Evolutionary conservation across 2,329 filamentous ascomycete genomes (phyloP), one percentile per base, ranked within the genome.

Genomic region (Penicillium capsulatum): DNA sequence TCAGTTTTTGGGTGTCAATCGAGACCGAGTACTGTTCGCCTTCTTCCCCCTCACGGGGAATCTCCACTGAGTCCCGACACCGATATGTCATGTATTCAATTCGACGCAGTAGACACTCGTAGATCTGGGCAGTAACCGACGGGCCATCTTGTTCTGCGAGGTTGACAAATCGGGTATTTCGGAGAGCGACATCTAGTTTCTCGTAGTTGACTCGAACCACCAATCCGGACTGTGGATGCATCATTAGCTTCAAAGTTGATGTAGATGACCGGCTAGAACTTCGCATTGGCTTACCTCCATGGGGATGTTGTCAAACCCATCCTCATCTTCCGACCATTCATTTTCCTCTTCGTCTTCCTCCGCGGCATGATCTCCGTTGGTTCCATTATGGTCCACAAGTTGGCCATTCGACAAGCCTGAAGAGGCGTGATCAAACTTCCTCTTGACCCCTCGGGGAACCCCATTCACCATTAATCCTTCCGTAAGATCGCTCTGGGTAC

Each of bases 171-270:
- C 81, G 79, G 48, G 83, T 77, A 54, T 88, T 95, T 40, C 91
- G 86, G 47, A 95, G 73, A 34, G 86, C 81, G 7, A 96, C 86
- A 5, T 83, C 72, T 43, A 88, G 86, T 63, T 91, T 94, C 40
- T 90, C 84, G 56, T 87, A 83, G 59, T 95, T 96, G 38, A 96
- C 73, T 17, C 83, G 80, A 34, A 97, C 72, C 24, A 90, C 75
- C 48, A 89, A 72, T 42, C 84, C 77, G 34, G 80, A 76, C 82
- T 94, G 58, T 13, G 2, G 40, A 24, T n/a, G 29, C 49, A 26
- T 5, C 11, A 24, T 31, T 9, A 38, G 36, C 31, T 7, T 36
- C 47, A 20, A 40, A 42, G 4, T 11, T 7, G 11, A 22, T 28
- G 10, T 28, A 14, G 26, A 28, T 14, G 6, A 28, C 26, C 11